Conservation (phyloP, 805 yeast species). For the Wickerhamomyces chambardii region DNA sequence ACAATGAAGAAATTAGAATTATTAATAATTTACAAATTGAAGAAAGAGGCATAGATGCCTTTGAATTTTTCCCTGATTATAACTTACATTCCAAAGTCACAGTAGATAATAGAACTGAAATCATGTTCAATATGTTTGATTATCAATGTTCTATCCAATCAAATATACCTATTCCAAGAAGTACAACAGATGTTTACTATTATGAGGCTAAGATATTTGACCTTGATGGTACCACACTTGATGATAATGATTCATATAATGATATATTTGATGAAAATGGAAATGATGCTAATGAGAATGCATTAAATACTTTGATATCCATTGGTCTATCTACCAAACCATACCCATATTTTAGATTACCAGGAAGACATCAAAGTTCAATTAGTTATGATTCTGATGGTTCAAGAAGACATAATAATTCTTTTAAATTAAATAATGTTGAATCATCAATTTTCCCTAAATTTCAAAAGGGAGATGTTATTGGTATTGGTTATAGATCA, state of each 20-base stretch:
- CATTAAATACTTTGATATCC: conserved; percentile 42
- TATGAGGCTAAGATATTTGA: conserved; percentile 83
- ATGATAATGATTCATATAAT: conserved; percentile 7
- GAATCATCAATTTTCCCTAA: conserved; percentile 49
- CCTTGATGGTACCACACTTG: conserved; percentile 16
- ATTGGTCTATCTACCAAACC: conserved; percentile 83
- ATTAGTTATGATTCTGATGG: conserved; percentile 87
- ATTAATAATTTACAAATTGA: conserved; percentile 32
- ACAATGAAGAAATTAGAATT: conserved; percentile 11
- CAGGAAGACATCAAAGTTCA: conserved; percentile 84
- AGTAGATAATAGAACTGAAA: conserved; percentile 25
- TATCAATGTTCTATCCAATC: conserved; percentile 65
- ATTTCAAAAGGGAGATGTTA: conserved; percentile 76
- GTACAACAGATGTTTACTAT: conserved; percentile 80
- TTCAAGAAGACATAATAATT: conserved; percentile 67
- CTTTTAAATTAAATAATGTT: conserved; percentile 40
- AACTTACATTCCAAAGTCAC: conserved; percentile 18
- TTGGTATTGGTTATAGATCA: conserved; percentile 85
- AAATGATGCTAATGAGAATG: too few relatives aligned
- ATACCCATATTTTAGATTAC: conserved; percentile 87
- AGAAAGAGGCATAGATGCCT: conserved; percentile 72
- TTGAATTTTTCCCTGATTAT: conserved; percentile 44
- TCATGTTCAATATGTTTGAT: conserved; percentile 45
- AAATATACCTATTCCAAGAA: conserved; percentile 64
- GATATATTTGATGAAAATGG: too few relatives aligned